Evolutionary conservation across 495 filamentous ascomycete genomes (phyloP).

Genomic region (Parathielavia hyrcaniae): DNA sequence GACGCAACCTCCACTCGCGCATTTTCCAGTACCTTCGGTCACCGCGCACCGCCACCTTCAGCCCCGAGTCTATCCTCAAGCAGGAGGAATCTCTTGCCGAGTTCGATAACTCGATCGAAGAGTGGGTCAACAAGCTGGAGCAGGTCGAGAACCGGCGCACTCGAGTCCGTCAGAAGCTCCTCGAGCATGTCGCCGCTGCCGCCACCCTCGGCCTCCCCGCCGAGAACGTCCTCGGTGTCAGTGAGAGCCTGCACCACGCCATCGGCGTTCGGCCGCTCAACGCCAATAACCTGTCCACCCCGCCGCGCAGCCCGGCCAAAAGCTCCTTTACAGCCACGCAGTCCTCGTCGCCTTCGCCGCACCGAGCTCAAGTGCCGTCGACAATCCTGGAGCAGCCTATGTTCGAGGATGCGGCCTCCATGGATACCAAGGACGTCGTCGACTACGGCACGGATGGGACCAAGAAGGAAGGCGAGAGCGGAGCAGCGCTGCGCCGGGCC

Average conservation of each 20-base stretch:
- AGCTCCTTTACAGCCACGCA: conserved; percentile 25
- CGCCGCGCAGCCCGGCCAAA: conserved; percentile 45
- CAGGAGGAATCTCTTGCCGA: conserved; percentile 69
- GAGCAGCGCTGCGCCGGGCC: conserved; percentile 33
- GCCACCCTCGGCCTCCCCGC: conserved; percentile 35
- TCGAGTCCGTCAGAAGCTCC: conserved; percentile 64
- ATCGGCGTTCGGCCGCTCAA: conserved; percentile 36
- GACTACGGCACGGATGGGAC: too few species aligned
- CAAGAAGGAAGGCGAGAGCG: conserved; percentile 21
- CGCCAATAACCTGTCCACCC: conserved; percentile 40
- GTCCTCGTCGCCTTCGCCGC: conserved; percentile 37
- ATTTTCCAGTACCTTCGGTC: conserved; percentile 64
- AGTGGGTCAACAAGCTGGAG: conserved; percentile 67
- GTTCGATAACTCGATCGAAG: conserved; percentile 66
- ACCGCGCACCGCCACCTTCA: conserved; percentile 56
- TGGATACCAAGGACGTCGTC: not conserved
- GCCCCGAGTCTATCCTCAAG: conserved; percentile 60
- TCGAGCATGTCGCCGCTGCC: conserved; percentile 66
- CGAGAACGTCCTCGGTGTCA: conserved; percentile 31
- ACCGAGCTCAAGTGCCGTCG: conserved; percentile 44
- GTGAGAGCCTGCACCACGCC: conserved; percentile 39
- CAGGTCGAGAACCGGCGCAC: conserved; percentile 67
- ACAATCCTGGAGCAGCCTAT: conserved; percentile 43
- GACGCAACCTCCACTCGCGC: conserved; percentile 60
- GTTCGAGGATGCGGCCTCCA: conserved; percentile 33